A percentile compares a stretch with the other conserved stretches of the same genome.
Conservation (phyloP, 1,139 yeast species). For the Debaryomyces fabryi region DNA sequence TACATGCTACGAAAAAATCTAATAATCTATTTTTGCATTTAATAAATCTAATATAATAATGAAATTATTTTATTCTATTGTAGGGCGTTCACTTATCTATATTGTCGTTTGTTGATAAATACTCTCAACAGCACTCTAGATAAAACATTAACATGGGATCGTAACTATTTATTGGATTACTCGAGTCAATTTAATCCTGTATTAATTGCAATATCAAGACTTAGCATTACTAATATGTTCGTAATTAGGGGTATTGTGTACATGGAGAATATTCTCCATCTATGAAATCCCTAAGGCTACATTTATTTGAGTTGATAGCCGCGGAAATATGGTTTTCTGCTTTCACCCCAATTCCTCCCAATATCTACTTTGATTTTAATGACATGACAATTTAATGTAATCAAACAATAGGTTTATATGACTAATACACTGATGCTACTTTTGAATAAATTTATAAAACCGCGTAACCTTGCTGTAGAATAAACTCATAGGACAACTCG, state of each 20-base stretch:
- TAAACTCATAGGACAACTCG: neutral
- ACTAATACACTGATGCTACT: neutral
- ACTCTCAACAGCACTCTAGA: too few relatives aligned
- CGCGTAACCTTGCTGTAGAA: neutral
- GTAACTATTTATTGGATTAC: too few relatives aligned
- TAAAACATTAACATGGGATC: too few relatives aligned
- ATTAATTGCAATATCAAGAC: too few relatives aligned
- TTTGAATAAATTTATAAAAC: too few relatives aligned
- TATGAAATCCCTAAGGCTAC: too few relatives aligned
- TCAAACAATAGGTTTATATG: neutral
- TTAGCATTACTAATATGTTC: neutral
- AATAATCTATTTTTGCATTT: neutral
- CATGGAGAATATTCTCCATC: neutral
- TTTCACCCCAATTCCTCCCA: too few relatives aligned
- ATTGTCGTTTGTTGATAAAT: too few relatives aligned
- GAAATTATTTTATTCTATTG: too few relatives aligned
- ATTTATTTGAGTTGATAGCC: neutral
- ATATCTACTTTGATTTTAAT: too few relatives aligned
- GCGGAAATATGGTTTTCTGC: neutral
- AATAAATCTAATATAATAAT: neutral
- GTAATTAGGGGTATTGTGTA: neutral
- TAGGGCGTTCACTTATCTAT: neutral
- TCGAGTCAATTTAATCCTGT: too few relatives aligned
- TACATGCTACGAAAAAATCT: constrained; percentile 1
- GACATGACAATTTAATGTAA: neutral